These are phyloP conservation scores for Aspergillus terreus DNA, from an alignment of 2,329 filamentous ascomycete species.

Conservation along the genomic window DNA sequence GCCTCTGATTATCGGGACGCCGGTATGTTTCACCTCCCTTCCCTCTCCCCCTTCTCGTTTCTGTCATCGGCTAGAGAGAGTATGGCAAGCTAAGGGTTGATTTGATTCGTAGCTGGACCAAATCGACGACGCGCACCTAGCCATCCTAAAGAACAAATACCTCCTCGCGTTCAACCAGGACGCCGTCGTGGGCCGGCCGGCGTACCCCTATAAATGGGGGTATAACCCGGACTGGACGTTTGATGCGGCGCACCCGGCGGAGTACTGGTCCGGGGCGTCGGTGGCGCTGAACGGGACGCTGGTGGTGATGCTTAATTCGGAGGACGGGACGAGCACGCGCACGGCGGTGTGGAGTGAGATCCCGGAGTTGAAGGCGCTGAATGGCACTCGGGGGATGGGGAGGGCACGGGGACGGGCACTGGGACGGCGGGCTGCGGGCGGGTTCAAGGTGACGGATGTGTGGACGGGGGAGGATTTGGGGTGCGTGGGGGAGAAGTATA, in stretches of 20 bases:
- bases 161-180: slow-evolving; percentile 48
- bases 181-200: slow-evolving; percentile 38
- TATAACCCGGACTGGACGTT: slow-evolving; percentile 34
- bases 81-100: background rate
- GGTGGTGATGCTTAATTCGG: slow-evolving; percentile 31
- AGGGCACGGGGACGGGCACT: background rate
- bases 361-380: slow-evolving; percentile 20
- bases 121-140: slow-evolving; percentile 35
- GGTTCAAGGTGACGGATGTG: slow-evolving; percentile 24
- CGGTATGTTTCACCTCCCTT: slow-evolving; percentile 18
- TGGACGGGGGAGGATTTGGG: slow-evolving; percentile 30
- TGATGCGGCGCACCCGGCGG: slow-evolving; percentile 29
- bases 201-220: slow-evolving; percentile 40
- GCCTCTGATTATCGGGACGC: slow-evolving; percentile 48
- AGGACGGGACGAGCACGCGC: slow-evolving; percentile 17
- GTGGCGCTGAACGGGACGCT: slow-evolving; percentile 23
- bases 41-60: too few relatives aligned
- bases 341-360: slow-evolving; percentile 29
- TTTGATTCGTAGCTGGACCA: background rate
- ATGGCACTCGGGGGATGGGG: background rate
- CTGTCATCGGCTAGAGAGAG: background rate
- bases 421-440: background rate
- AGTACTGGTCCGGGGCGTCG: slow-evolving; percentile 35
- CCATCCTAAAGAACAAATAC: slow-evolving; percentile 42
- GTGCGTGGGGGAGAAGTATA: slow-evolving; percentile 24